These are phyloP conservation scores for Endocalyx cinctus DNA, from an alignment of 2,329 filamentous ascomycete genomes.

Conservation along the genomic window DNA sequence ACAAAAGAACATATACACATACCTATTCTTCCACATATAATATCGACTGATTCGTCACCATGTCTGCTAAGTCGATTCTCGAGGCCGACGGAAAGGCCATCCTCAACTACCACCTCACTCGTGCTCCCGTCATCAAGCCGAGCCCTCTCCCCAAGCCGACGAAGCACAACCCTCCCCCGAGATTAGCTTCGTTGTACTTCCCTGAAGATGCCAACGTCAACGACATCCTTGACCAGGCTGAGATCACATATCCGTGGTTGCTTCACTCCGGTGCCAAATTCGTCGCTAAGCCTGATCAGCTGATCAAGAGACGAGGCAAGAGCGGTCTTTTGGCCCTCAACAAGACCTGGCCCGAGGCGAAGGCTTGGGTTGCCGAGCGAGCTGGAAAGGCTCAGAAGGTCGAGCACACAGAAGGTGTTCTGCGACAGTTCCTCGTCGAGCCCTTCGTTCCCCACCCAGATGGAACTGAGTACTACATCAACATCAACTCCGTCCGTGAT, in stretches of 20 bases:
- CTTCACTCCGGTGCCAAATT: constrained; percentile 80
- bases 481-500: constrained; percentile 99
- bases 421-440: constrained; percentile 96
- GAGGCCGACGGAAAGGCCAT: constrained; percentile 99
- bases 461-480: constrained; percentile 99
- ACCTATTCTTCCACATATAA: constrained; percentile 18
- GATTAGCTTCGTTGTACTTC: constrained; percentile 90
- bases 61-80: constrained; percentile 95
- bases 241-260: constrained; percentile 96
- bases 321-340: constrained; percentile 93
- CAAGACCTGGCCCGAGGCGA: constrained; percentile 93
- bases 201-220: constrained; percentile 79
- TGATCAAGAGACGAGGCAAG: constrained; percentile 99
- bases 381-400: constrained; percentile 91
- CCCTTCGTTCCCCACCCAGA: constrained; percentile 95
- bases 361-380: constrained; percentile 87
- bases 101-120: constrained; percentile 99
- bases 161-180: constrained; percentile 88
- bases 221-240: constrained; percentile 87
- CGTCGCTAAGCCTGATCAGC: constrained; percentile 98
- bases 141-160: constrained; percentile 79
- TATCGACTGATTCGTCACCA: constrained; percentile 46
- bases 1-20: constrained; percentile 19
- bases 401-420: constrained; percentile 81
- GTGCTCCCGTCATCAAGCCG: constrained; percentile 94